These are phyloP conservation scores for Metarhizium guizhouense DNA, from an alignment of 2,329 filamentous ascomycete genomes.

Conservation along the genomic window DNA sequence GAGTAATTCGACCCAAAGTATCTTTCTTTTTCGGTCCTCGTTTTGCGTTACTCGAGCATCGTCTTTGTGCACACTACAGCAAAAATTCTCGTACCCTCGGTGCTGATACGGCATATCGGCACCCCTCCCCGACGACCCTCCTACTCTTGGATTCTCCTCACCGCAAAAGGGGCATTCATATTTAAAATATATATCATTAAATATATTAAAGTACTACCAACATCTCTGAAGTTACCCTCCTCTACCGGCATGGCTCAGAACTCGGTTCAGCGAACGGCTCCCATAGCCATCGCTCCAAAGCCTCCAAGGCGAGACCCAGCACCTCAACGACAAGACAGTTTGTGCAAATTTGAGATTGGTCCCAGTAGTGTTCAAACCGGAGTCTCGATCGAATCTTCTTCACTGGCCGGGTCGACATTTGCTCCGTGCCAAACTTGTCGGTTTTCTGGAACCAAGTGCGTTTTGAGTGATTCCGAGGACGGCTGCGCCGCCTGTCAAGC, in stretches of 20 bases:
- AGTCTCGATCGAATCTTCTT: conserved; percentile 41
- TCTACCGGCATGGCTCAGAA: conserved; percentile 39
- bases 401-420: conserved; percentile 30
- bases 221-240: conserved; percentile 9
- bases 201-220: background rate
- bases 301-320: conserved; percentile 35
- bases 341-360: conserved; percentile 38
- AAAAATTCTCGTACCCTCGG: background rate
- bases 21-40: background rate
- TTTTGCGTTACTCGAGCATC: background rate
- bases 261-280: conserved; percentile 50
- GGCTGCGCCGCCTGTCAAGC: conserved; percentile 70
- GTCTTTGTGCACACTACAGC: background rate
- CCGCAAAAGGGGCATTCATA: background rate
- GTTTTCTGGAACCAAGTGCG: conserved; percentile 65
- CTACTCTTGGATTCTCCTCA: background rate
- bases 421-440: conserved; percentile 66
- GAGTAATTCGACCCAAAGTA: background rate
- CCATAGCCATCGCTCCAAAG: conserved; percentile 58
- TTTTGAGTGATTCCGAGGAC: conserved; percentile 65
- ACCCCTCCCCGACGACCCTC: background rate
- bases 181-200: background rate
- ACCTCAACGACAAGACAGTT: conserved; percentile 37
- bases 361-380: conserved; percentile 42
- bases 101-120: background rate